A percentile compares a stretch with the other conserved stretches of the same genome.
Conservation (phyloP, 441 rosid species). For the Macaranga tanarius region DNA sequence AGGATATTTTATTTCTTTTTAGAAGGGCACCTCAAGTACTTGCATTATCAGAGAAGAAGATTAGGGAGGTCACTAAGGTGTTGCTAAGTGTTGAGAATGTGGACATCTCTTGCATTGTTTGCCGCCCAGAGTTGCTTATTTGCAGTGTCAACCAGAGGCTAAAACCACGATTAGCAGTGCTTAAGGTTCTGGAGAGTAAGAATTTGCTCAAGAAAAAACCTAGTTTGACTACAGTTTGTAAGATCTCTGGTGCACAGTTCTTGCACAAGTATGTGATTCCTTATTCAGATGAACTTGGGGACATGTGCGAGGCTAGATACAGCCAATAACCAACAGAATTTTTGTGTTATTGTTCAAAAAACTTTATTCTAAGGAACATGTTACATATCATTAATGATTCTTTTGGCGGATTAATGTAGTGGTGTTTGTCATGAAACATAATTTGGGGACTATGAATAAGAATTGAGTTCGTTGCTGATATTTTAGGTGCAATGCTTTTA, state of each 20-base stretch:
- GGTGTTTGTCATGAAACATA: no score
- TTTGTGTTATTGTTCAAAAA: background rate
- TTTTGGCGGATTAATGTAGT: no score
- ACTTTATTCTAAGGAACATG: background rate
- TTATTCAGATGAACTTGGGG: conserved; percentile 27
- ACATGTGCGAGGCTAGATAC: background rate
- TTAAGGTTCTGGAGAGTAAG: conserved; percentile 30
- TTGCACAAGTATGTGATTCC: conserved; percentile 27
- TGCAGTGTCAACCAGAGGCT: conserved; percentile 33
- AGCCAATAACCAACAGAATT: background rate
- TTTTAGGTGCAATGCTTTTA: background rate
- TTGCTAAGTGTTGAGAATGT: conserved; percentile 13
- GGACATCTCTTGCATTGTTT: conserved; percentile 25
- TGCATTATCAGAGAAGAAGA: conserved; percentile 33
- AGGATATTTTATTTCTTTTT: conserved; percentile 28
- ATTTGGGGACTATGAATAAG: background rate
- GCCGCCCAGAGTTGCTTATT: conserved; percentile 23
- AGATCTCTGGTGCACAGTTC: conserved; percentile 21
- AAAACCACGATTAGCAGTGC: conserved; percentile 30
- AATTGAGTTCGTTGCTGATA: background rate
- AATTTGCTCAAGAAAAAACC: conserved; percentile 25
- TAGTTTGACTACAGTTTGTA: conserved; percentile 23
- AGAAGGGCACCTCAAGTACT: conserved; percentile 34
- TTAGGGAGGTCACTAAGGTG: conserved; percentile 20
- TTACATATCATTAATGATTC: background rate